Percentiles rank a stretch among this genome's conserved stretches.
phyloP scores from a whole-genome alignment of 2,329 filamentous ascomycete genomes.

The Plectosphaerella cucumerina region DNA sequence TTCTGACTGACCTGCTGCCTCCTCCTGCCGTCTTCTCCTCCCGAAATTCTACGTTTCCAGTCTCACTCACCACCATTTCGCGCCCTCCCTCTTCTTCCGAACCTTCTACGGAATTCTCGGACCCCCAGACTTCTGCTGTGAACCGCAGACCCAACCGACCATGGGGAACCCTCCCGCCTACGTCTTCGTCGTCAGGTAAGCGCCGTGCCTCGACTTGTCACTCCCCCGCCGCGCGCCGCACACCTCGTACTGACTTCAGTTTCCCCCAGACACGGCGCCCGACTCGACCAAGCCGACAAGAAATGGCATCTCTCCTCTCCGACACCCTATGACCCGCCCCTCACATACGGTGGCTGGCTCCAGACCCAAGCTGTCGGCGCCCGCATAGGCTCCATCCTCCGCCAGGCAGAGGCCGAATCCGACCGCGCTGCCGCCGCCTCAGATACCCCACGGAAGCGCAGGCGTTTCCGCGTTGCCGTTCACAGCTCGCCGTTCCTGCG shows the following conservation, averaged over 20 bases:
- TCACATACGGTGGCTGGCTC: slow-evolving; percentile 91
- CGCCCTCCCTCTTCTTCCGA: no score
- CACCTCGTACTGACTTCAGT: neutral
- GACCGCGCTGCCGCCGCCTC: slow-evolving; percentile 24
- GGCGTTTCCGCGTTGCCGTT: slow-evolving; percentile 73
- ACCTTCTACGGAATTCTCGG: no score
- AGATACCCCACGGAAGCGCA: slow-evolving; percentile 36
- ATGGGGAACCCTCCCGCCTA: slow-evolving; percentile 39
- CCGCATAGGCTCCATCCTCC: slow-evolving; percentile 72
- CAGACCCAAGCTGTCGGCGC: slow-evolving; percentile 79
- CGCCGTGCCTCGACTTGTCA: neutral
- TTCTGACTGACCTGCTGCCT: neutral
- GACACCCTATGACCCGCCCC: slow-evolving; percentile 89
- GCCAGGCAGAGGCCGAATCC: slow-evolving; percentile 43
- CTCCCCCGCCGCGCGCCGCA: neutral
- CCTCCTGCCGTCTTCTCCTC: neutral
- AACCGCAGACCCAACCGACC: slow-evolving; percentile 5
- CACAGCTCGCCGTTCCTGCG: slow-evolving; percentile 92
- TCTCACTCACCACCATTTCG: no score
- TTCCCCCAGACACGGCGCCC: slow-evolving; percentile 73
- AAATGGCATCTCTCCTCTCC: slow-evolving; percentile 92
- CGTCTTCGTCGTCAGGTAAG: slow-evolving; percentile 39
- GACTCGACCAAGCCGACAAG: slow-evolving; percentile 91
- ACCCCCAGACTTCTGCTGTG: no score
- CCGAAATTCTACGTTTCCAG: neutral